phyloP scores from a whole-genome alignment of 768 basidiomycete genomes.

The Candolleomyces aberdarensis region DNA sequence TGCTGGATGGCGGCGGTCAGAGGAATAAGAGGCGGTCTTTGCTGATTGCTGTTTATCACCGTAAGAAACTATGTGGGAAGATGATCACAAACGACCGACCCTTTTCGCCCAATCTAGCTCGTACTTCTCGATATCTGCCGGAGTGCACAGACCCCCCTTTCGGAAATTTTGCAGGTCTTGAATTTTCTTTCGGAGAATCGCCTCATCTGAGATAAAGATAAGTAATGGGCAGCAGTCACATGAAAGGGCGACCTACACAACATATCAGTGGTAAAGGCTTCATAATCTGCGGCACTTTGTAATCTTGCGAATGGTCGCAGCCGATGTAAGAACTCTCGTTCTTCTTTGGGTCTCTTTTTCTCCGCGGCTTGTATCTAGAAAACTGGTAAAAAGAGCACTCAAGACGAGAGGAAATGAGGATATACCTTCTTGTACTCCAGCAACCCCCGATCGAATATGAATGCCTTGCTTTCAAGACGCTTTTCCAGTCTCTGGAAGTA shows the following conservation, averaged over 20 bases:
- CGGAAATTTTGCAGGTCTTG: conserved; percentile 90
- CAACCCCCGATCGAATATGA: conserved; percentile 90
- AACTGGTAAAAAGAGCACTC: background rate
- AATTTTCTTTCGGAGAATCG: conserved; percentile 82
- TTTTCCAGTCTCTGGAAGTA: conserved; percentile 88
- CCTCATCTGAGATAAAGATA: conserved; percentile 65
- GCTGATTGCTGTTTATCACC: conserved; percentile 46
- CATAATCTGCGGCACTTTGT: conserved; percentile 90
- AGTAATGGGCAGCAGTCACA: background rate
- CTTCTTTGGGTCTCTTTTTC: conserved; percentile 87
- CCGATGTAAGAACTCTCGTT: conserved; percentile 85
- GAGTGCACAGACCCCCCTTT: conserved; percentile 75
- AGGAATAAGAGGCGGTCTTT: conserved; percentile 47
- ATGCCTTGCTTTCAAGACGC: conserved; percentile 76
- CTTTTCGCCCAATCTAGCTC: conserved; percentile 71
- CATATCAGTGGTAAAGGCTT: conserved; percentile 82
- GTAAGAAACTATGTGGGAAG: conserved; percentile 8
- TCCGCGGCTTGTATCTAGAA: conserved; percentile 84
- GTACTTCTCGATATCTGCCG: conserved; percentile 90
- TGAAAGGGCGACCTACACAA: conserved; percentile 63
- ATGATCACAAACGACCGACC: conserved; percentile 40
- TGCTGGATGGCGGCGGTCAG: conserved; percentile 28
- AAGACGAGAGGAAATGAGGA: conserved; percentile 4
- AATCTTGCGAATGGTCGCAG: conserved; percentile 88
- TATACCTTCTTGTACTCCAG: conserved; percentile 91